Conservation (phyloP, 495 filamentous ascomycete genomes). For the Xylaria telfairii region DNA sequence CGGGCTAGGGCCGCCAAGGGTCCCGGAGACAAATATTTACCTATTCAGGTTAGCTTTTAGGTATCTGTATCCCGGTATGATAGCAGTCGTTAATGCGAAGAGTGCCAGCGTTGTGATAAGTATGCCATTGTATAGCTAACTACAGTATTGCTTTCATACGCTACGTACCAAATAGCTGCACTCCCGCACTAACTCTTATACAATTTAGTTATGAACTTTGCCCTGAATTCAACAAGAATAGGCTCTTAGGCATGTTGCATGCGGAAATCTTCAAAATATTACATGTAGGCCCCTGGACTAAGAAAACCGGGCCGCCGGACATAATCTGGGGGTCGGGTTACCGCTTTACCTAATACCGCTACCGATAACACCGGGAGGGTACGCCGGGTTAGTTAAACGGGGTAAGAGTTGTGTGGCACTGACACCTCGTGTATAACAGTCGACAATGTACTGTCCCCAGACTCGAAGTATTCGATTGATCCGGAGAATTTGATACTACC, state of each 20-base stretch:
- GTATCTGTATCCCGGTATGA: neutral
- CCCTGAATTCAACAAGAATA: too few relatives aligned
- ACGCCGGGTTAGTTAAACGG: constrained; percentile 1
- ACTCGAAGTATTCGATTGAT: neutral
- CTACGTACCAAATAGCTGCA: too few relatives aligned
- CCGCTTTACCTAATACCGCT: constrained; percentile 3
- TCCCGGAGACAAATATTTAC: neutral
- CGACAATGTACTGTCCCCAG: neutral
- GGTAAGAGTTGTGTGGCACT: neutral
- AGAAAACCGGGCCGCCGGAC: neutral
- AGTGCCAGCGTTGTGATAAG: neutral
- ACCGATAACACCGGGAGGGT: constrained; percentile 1
- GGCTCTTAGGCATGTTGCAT: too few relatives aligned
- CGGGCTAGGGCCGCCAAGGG: neutral
- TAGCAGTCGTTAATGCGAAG: neutral
- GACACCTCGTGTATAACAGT: neutral
- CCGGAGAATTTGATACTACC: neutral
- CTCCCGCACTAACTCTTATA: too few relatives aligned
- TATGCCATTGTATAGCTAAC: too few relatives aligned
- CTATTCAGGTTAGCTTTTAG: neutral
- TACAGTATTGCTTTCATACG: too few relatives aligned
- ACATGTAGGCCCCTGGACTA: neutral
- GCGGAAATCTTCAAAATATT: neutral
- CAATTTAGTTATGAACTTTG: too few relatives aligned
- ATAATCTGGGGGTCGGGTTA: neutral